Evolutionary conservation across 257 asterid genomes (phyloP).

Genomic region (Lycium barbarum): DNA sequence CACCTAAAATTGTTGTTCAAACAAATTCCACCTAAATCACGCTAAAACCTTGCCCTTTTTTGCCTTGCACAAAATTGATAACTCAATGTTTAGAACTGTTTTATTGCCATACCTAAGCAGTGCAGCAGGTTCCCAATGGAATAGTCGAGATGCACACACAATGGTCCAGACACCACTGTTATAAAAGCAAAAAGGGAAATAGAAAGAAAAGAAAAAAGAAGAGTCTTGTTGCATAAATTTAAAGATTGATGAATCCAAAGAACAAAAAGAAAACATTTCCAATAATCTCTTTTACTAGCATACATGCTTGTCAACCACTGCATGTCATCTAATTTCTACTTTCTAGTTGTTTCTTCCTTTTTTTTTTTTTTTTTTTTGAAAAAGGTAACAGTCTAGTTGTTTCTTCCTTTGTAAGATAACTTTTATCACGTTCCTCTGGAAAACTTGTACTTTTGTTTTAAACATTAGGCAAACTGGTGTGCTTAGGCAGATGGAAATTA

Average conservation of each 20-base stretch:
- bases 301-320: not conserved
- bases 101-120: not conserved
- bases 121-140: not conserved
- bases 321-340: not conserved
- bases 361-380: too few relatives aligned
- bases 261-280: not conserved
- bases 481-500: not conserved
- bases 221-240: not conserved
- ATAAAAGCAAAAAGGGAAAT: not conserved
- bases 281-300: not conserved
- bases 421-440: not conserved
- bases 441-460: not conserved
- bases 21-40: slow-evolving; percentile 14
- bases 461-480: not conserved
- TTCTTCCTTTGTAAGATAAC: not conserved
- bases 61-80: not conserved
- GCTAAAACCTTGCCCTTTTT: not conserved
- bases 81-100: not conserved
- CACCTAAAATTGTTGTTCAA: not conserved
- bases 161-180: not conserved
- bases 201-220: not conserved
- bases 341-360: not conserved
- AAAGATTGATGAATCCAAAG: not conserved
- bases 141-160: not conserved
- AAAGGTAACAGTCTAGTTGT: not conserved